phyloP scores from a whole-genome alignment of 768 basidiomycete species.

The Boletus insuetus region DNA sequence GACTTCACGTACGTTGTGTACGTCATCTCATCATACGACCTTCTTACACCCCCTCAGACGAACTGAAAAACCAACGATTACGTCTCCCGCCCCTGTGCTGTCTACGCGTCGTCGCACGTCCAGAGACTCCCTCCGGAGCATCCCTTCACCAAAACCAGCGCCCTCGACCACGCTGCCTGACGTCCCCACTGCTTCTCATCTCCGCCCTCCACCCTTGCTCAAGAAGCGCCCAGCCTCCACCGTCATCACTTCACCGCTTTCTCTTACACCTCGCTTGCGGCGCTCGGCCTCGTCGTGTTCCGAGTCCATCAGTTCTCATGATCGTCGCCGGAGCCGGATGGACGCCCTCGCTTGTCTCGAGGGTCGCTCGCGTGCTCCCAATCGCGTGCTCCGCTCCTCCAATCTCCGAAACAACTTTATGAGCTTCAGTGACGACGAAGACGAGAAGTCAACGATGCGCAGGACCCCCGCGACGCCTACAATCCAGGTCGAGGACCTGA shows the following conservation, averaged over 20 bases:
- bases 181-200: slow-evolving; percentile 28
- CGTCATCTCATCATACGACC: not conserved
- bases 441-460: slow-evolving; percentile 31
- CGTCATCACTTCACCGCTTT: slow-evolving; percentile 16
- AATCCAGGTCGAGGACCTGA: slow-evolving; percentile 21
- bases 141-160: slow-evolving; percentile 60
- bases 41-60: slow-evolving; percentile 16
- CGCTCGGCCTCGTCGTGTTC: slow-evolving; percentile 20
- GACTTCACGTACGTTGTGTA: slow-evolving; percentile 12
- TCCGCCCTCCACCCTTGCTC: not conserved
- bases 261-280: slow-evolving; percentile 12
- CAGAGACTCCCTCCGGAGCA: slow-evolving; percentile 43
- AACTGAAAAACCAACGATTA: slow-evolving; percentile 24
- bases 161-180: slow-evolving; percentile 53
- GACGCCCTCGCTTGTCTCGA: slow-evolving; percentile 66
- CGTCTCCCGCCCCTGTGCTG: slow-evolving; percentile 9
- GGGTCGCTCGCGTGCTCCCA: slow-evolving; percentile 39
- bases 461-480: slow-evolving; percentile 5
- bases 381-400: slow-evolving; percentile 18
- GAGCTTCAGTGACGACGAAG: slow-evolving; percentile 66
- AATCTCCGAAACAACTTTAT: slow-evolving; percentile 51
- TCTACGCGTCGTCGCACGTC: slow-evolving; percentile 31
- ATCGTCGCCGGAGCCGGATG: slow-evolving; percentile 48
- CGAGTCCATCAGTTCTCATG: slow-evolving; percentile 45
- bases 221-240: slow-evolving; percentile 16